Evolutionary conservation across 2,329 filamentous ascomycete genomes (phyloP).

Genomic region (Calonectria pauciramosa): DNA sequence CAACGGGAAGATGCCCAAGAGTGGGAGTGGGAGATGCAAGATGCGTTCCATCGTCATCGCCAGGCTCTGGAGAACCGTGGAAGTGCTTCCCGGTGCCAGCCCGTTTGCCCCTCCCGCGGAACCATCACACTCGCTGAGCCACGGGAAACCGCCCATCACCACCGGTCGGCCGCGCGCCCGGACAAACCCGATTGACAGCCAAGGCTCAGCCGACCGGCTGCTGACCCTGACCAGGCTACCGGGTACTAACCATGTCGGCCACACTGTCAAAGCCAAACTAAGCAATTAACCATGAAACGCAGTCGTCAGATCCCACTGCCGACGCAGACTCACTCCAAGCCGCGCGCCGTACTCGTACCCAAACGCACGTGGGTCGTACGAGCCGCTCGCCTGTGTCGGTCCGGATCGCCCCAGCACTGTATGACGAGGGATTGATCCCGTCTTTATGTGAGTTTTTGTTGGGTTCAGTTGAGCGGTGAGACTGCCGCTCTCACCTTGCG

Average conservation of each 20-base stretch:
- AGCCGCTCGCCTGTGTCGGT: conserved; percentile 25
- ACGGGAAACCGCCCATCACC: not conserved
- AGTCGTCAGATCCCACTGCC: conserved; percentile 5
- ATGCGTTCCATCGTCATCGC: not conserved
- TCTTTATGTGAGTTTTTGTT: not conserved
- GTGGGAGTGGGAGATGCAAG: conserved; percentile 11
- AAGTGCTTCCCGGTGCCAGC: not conserved
- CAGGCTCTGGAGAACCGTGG: not conserved
- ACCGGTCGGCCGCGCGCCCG: conserved; percentile 10
- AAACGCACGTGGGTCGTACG: conserved; percentile 34
- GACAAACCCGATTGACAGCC: conserved; percentile 22
- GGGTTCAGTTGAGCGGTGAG: conserved; percentile 16
- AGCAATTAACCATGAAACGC: conserved; percentile 14
- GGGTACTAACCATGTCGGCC: conserved; percentile 18
- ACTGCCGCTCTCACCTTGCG: not conserved
- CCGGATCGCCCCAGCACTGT: conserved; percentile 23
- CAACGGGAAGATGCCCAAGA: conserved; percentile 5
- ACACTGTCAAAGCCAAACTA: conserved; percentile 11
- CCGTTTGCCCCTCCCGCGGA: not conserved
- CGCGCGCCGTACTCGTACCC: conserved; percentile 14
- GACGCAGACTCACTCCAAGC: not conserved
- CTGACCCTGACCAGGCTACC: conserved; percentile 20
- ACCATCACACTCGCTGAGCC: not conserved
- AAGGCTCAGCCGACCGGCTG: not conserved
- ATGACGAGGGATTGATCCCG: conserved; percentile 7